Evolutionary conservation across 495 filamentous ascomycete genomes (phyloP), one percentile per base, ranked within the genome.

Genomic region (Pyronema domesticum): DNA sequence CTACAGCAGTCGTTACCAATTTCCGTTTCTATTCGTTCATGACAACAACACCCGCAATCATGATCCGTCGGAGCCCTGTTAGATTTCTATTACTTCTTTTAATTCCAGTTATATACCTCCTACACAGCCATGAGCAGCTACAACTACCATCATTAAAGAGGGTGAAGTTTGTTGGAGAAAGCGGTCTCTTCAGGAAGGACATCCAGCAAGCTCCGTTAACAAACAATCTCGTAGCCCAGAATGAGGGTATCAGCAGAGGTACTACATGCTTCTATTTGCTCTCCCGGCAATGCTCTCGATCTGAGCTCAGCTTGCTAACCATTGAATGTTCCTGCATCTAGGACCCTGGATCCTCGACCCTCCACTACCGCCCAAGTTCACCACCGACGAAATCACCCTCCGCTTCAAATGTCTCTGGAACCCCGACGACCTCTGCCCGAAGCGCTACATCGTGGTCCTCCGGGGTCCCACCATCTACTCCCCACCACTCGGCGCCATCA

Each of bases 331-430:
- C 5, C 23, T 5, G 23, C n/a, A n/a, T n/a, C 7, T 33, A 53
- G 50, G 50, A 33, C 50, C 50, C 10, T 53, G 50, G 50, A 42
- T 53, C 7, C 39, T 53, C 13, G 50, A 53, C 37, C 50, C 50
- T 7, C 50, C 50, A 40, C 23, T 53, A 17, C 50, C 50, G 11
- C 3, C 35, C 5, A 35, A 33, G 6, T 13, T 53, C 35, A 10
- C 50, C 37, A 53, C 50, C 13, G 23, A 43, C n/a, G 35, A 35
- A 9, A 14, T 53, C 5, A 43, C 37, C 14, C 15, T 53, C 1
- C 35, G 36, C 7, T 53, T 53, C 19, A 53, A 42, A 34, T 53
- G 50, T 30, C 37, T 53, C 17, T 53, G 50, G 50, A 35, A 53
- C 50, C 17, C 14, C 3, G 35, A 9, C 5, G 50, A 53, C 19